Evolutionary conservation across 139 green algal species (phyloP), one percentile per base, ranked within the genome.

Genomic region (Coccomyxa sp.): DNA sequence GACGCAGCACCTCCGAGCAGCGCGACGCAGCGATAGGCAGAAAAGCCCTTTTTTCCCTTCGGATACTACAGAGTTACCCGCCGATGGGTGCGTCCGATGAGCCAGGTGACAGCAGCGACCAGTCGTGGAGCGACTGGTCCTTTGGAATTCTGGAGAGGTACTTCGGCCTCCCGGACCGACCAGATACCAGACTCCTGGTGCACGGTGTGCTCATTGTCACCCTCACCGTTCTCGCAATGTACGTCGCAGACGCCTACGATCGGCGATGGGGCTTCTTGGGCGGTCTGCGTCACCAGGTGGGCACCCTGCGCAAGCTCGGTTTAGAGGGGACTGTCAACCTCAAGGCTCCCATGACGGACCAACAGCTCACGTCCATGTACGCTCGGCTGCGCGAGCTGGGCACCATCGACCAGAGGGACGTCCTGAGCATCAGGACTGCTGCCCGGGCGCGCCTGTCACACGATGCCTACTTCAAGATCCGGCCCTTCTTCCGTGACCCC

Each of bases 21-120:
- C 44, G 44, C 44, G 44, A 58, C 44, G 44, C 44, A 58, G 44
- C 44, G 44, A 58, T 27, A 14, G 44, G 44, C 44, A 58, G 44
- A 58, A 58, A 58, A 58, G 44, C 44, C 44, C 44, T 58, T 58
- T 58, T 58, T 58, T 58, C 44, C 44, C 44, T 58, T 58, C 44
- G 44, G 44, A 58, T 58, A 58, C 44, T 58, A 58, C 44, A 58
- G 44, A 58, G 44, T 58, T 10, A 58, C 44, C 44, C 44, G 44
- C 44, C 44, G 44, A 58, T 58, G 44, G 44, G 44, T 58, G 44
- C 44, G 44, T 58, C 44, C 44, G 44, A 58, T 58, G 44, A 58
- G 44, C 44, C 10, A 58, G 44, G 44, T 58, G 14, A 58, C 44
- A 58, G 44, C 44, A 58, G 44, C 44, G 44, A 58, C 44, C 44